Evolutionary conservation across 2,329 filamentous ascomycete genomes (phyloP).

Genomic region (Laburnicola sp.): DNA sequence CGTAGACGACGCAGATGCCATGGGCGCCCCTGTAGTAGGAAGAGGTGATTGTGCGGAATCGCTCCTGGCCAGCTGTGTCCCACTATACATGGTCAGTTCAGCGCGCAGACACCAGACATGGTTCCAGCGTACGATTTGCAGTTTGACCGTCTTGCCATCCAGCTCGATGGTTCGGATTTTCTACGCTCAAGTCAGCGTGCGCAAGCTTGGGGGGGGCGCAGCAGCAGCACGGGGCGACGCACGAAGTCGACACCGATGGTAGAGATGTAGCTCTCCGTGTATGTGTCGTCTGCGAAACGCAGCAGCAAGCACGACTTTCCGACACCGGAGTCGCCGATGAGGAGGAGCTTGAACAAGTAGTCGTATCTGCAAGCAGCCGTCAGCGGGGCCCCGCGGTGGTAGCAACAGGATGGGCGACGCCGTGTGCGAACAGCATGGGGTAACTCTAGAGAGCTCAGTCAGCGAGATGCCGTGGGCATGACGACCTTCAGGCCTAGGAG

Average conservation of each 20-base stretch:
- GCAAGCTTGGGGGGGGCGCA: slow-evolving; percentile 14
- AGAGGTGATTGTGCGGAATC: slow-evolving; percentile 99
- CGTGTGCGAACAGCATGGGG: not conserved
- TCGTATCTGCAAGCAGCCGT: slow-evolving; percentile 76
- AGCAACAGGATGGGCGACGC: slow-evolving; percentile 8
- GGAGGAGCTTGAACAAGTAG: slow-evolving; percentile 99
- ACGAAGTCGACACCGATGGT: slow-evolving; percentile 97
- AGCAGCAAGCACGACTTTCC: slow-evolving; percentile 99
- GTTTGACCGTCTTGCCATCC: slow-evolving; percentile 99
- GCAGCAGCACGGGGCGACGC: slow-evolving; percentile 17
- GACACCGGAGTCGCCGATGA: slow-evolving; percentile 99
- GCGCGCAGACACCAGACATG: slow-evolving; percentile 5
- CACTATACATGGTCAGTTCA: slow-evolving; percentile 63
- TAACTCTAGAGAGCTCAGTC: slow-evolving; percentile 34
- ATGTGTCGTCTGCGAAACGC: slow-evolving; percentile 88
- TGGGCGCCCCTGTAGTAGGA: slow-evolving; percentile 99
- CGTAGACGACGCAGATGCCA: slow-evolving; percentile 99
- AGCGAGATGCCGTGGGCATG: slow-evolving; percentile 23
- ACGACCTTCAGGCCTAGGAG: slow-evolving; percentile 14
- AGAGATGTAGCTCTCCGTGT: slow-evolving; percentile 99
- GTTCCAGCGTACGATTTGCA: slow-evolving; percentile 72
- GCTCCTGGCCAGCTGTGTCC: slow-evolving; percentile 98
- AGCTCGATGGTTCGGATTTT: slow-evolving; percentile 99
- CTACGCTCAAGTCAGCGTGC: slow-evolving; percentile 53
- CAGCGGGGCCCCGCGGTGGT: slow-evolving; percentile 20